Percentiles rank a stretch among this genome's conserved stretches.
Evolutionary conservation across 208 protist genomes (phyloP).

Genomic region (Acanthamoeba healyi): DNA sequence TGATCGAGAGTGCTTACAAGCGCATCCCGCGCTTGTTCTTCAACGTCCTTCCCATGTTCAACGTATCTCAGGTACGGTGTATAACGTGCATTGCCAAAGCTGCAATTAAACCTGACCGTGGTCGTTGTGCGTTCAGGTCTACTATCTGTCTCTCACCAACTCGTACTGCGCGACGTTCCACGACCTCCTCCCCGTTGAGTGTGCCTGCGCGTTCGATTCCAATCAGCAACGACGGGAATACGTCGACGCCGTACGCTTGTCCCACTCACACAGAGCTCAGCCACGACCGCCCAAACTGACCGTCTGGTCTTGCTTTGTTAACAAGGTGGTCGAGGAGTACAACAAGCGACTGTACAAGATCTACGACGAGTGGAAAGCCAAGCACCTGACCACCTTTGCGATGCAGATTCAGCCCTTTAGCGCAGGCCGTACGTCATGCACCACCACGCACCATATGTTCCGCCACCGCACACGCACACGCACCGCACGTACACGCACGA

Average conservation of each 20-base stretch:
- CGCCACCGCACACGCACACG: too few species aligned
- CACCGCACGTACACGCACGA: too few species aligned
- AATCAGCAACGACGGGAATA: background rate
- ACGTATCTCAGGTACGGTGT: conserved; percentile 21
- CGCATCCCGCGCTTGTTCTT: conserved; percentile 44
- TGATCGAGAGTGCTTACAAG: background rate
- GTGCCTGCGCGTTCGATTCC: conserved; percentile 41
- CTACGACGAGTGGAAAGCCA: conserved; percentile 58
- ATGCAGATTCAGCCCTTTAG: conserved; percentile 47
- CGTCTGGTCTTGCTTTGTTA: background rate
- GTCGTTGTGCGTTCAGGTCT: too few species aligned
- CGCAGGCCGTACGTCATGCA: background rate
- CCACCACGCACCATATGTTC: background rate
- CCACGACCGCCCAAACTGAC: background rate
- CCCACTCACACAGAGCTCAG: background rate
- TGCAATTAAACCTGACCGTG: too few species aligned
- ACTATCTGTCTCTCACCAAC: background rate
- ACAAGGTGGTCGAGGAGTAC: background rate
- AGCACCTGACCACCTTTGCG: background rate
- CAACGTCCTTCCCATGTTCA: conserved; percentile 61
- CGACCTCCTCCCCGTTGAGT: background rate
- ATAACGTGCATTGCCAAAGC: too few species aligned
- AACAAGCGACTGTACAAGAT: conserved; percentile 56
- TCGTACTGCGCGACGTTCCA: background rate
- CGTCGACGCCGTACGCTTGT: background rate